These are phyloP conservation scores for Monilinia fructigena DNA, from an alignment of 2,329 filamentous ascomycete species.

Conservation along the genomic window DNA sequence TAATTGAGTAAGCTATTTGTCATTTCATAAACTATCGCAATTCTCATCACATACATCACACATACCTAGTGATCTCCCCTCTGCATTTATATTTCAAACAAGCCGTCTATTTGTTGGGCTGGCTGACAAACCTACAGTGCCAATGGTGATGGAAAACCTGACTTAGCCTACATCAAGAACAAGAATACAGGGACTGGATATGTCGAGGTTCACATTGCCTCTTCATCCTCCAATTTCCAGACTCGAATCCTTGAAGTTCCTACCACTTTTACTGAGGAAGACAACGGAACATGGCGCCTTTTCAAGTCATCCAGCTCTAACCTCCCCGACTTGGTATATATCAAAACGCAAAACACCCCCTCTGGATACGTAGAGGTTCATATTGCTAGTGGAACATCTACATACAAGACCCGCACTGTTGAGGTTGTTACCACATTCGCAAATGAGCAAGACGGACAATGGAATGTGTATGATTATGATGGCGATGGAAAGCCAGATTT, in stretches of 20 bases:
- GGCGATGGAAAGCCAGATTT: constrained; percentile 21
- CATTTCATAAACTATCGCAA: not conserved
- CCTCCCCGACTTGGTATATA: constrained; percentile 16
- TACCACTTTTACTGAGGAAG: constrained; percentile 14
- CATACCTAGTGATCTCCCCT: not conserved
- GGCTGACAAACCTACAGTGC: not conserved
- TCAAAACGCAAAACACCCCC: constrained; percentile 12
- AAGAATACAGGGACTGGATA: constrained; percentile 16
- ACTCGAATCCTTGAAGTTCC: constrained; percentile 14
- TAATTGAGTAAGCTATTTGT: constrained; percentile 18
- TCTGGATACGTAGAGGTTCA: constrained; percentile 16
- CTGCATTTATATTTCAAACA: not conserved
- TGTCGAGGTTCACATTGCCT: constrained; percentile 22
- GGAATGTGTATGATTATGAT: constrained; percentile 22
- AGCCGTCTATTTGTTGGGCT: not conserved
- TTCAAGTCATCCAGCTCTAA: constrained; percentile 3
- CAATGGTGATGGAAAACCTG: constrained; percentile 13
- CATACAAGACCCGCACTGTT: constrained; percentile 11
- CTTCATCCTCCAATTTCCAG: constrained; percentile 11
- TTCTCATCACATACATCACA: not conserved
- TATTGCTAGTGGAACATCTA: constrained; percentile 13
- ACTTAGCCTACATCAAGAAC: constrained; percentile 18
- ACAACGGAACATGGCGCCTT: constrained; percentile 17
- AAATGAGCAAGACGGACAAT: constrained; percentile 21
- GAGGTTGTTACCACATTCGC: constrained; percentile 20